Percentiles rank a stretch among this genome's conserved stretches.
Conservation (phyloP, 192 early-diverging fungal genomes). For the Backusella psychrophila region DNA sequence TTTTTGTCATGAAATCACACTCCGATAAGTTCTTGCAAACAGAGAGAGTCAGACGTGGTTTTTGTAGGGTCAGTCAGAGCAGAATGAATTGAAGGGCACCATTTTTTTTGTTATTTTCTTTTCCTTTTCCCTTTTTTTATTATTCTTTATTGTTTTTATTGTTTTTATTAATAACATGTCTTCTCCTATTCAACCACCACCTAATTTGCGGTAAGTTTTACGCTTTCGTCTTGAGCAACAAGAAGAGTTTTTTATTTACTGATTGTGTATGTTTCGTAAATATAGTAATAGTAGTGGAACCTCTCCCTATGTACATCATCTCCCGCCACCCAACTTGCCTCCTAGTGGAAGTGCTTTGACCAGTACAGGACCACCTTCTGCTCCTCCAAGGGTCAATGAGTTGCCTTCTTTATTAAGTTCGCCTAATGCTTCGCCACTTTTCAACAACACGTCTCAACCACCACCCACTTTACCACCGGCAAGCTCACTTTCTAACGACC, state of each 20-base stretch:
- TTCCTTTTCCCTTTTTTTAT: slow-evolving; percentile 9
- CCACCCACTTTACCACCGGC: neutral
- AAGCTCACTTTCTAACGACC: slow-evolving; percentile 8
- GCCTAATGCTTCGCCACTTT: slow-evolving; percentile 30
- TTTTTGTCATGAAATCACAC: neutral
- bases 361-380: slow-evolving; percentile 23
- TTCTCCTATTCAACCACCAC: slow-evolving; percentile 23
- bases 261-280: neutral
- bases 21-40: neutral
- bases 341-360: neutral
- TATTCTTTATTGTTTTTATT: neutral
- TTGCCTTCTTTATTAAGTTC: slow-evolving; percentile 25
- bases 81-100: neutral
- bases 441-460: slow-evolving; percentile 15
- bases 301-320: slow-evolving; percentile 18
- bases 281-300: neutral
- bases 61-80: neutral
- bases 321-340: slow-evolving; percentile 3
- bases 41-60: too few relatives aligned
- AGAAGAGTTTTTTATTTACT: neutral
- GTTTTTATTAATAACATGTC: slow-evolving; percentile 15
- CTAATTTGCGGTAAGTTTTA: slow-evolving; percentile 19
- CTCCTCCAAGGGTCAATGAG: slow-evolving; percentile 29
- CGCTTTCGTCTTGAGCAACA: neutral
- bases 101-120: neutral